These are phyloP conservation scores for Lunasporangiospora selenospora DNA, from an alignment of 192 early-diverging fungal species.

Conservation along the genomic window DNA sequence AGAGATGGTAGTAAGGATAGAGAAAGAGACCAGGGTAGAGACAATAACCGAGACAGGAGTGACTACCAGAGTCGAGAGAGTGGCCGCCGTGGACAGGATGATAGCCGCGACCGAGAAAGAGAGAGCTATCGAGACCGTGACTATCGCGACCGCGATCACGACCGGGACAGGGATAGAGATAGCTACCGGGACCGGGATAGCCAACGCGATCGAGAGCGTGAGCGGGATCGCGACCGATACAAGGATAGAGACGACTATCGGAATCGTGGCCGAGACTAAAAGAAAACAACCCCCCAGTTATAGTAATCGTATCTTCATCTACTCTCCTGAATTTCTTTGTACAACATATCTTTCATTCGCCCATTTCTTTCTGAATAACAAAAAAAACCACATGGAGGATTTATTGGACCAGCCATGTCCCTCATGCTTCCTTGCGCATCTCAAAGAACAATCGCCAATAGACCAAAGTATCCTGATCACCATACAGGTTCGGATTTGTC, in stretches of 20 bases:
- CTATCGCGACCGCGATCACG: constrained; percentile 2
- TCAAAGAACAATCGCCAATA: no score
- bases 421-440: no score
- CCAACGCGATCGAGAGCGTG: background rate
- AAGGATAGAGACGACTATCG: constrained; percentile 3
- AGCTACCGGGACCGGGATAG: constrained; percentile 1
- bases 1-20: background rate
- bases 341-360: no score
- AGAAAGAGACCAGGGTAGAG: constrained; percentile 5
- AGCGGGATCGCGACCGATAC: constrained; percentile 2
- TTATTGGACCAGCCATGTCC: no score
- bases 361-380: no score
- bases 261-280: background rate
- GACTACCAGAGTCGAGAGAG: constrained; percentile 1
- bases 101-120: constrained; percentile 1
- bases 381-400: no score
- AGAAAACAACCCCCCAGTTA: no score
- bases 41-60: constrained; percentile 5
- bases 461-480: no score
- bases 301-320: no score
- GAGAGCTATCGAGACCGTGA: constrained; percentile 8
- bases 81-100: constrained; percentile 1
- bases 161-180: constrained; percentile 4
- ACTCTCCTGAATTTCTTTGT: no score
- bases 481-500: constrained; percentile 5